Evolutionary conservation across 2,329 filamentous ascomycete genomes (phyloP).

Genomic region (Xylariales sp.): DNA sequence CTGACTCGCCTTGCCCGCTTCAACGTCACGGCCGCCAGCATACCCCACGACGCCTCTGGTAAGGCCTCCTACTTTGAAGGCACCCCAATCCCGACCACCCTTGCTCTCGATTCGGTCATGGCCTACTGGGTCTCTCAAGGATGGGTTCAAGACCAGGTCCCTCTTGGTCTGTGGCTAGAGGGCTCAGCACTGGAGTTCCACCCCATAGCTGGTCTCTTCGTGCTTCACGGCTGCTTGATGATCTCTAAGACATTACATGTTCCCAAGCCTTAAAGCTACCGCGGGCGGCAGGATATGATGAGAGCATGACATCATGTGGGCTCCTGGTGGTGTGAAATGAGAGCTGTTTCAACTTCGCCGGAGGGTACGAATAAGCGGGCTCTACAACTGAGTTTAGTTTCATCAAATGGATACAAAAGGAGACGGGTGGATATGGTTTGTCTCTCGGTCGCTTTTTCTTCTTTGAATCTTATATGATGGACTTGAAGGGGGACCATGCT

Average conservation of each 20-base stretch:
- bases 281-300: too few relatives aligned
- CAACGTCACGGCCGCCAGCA: constrained; percentile 86
- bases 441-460: too few relatives aligned
- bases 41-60: constrained; percentile 87
- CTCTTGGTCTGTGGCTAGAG: constrained; percentile 63
- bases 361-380: too few relatives aligned
- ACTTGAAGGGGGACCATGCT: too few relatives aligned
- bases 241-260: constrained; percentile 92
- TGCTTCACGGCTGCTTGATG: constrained; percentile 91
- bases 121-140: constrained; percentile 81
- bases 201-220: constrained; percentile 74
- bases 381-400: too few relatives aligned
- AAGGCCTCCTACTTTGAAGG: constrained; percentile 97
- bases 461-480: too few relatives aligned
- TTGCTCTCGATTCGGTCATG: constrained; percentile 79
- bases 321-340: too few relatives aligned
- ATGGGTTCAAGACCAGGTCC: constrained; percentile 76
- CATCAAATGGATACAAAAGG: too few relatives aligned
- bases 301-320: too few relatives aligned
- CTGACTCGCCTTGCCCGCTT: constrained; percentile 92
- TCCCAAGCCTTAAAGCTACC: constrained; percentile 82
- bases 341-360: too few relatives aligned
- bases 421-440: too few relatives aligned
- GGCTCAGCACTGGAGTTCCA: constrained; percentile 78
- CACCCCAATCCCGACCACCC: constrained; percentile 88